Conservation (phyloP, 768 basidiomycete species). For the Chlorophyllum brunneum region DNA sequence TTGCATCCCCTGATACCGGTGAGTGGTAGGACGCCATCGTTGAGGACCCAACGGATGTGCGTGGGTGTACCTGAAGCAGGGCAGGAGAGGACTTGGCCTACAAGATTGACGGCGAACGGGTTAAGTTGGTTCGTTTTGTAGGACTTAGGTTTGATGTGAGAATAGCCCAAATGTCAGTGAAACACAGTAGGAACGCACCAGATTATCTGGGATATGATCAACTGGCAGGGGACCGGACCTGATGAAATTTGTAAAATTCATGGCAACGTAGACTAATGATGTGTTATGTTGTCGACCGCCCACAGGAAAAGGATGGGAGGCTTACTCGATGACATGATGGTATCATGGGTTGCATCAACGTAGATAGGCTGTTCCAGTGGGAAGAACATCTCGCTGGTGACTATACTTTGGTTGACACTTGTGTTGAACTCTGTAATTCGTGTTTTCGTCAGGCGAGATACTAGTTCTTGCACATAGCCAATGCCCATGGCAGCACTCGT, state of each 20-base stretch:
- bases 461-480: conserved; percentile 67
- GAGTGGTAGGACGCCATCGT: conserved; percentile 70
- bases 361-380: conserved; percentile 58
- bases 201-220: conserved; percentile 51
- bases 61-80: conserved; percentile 21
- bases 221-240: conserved; percentile 58
- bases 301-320: conserved; percentile 3
- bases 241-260: conserved; percentile 68
- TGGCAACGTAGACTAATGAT: conserved; percentile 65
- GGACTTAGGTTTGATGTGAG: conserved; percentile 31
- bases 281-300: conserved; percentile 7
- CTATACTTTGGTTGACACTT: conserved; percentile 66
- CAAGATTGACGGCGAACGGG: conserved; percentile 32
- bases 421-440: conserved; percentile 51
- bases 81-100: conserved; percentile 46
- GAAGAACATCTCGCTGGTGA: conserved; percentile 48
- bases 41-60: conserved; percentile 68
- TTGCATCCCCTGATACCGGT: conserved; percentile 62
- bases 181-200: conserved; percentile 50
- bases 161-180: conserved; percentile 44
- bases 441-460: conserved; percentile 64
- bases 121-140: conserved; percentile 27
- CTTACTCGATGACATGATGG: conserved; percentile 61
- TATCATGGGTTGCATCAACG: conserved; percentile 75
- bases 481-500: conserved; percentile 57